Percentiles rank a stretch among this genome's conserved stretches.
phyloP scores from a whole-genome alignment of 2,329 filamentous ascomycete genomes.

The Drechslerella coelobrocha region DNA sequence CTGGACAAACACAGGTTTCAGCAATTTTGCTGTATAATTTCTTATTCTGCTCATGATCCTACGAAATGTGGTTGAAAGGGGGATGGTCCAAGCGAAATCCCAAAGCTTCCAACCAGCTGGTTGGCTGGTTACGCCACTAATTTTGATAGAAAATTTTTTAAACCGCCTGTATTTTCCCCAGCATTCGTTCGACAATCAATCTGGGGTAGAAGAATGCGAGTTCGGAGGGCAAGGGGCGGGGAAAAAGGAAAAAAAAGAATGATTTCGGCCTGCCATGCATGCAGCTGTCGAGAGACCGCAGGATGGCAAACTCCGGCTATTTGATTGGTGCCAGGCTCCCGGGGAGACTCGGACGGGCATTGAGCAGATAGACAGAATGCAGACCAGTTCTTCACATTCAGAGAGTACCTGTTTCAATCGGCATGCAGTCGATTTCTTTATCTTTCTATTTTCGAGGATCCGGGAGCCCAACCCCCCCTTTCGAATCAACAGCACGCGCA shows the following conservation, averaged over 20 bases:
- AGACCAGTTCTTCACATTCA: background rate
- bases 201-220: constrained; percentile 45
- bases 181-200: constrained; percentile 23
- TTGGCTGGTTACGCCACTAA: constrained; percentile 36
- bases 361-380: background rate
- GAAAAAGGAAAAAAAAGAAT: constrained; percentile 14
- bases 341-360: constrained; percentile 7
- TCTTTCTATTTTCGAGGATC: background rate
- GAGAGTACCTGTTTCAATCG: too few species aligned
- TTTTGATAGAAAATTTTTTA: constrained; percentile 35
- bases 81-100: constrained; percentile 39
- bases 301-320: constrained; percentile 14
- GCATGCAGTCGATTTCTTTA: background rate
- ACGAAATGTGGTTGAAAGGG: constrained; percentile 24
- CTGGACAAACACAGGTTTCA: too few species aligned
- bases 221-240: background rate
- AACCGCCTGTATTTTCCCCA: constrained; percentile 38
- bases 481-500: constrained; percentile 34
- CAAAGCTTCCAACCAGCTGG: constrained; percentile 34
- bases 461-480: constrained; percentile 2
- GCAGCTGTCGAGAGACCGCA: background rate
- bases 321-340: constrained; percentile 29
- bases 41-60: constrained; percentile 21
- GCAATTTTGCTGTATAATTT: constrained; percentile 41
- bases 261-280: constrained; percentile 4